Base-by-base conservation (phyloP, 176 grass and related monocot species). In the Ananas comosus region DNA sequence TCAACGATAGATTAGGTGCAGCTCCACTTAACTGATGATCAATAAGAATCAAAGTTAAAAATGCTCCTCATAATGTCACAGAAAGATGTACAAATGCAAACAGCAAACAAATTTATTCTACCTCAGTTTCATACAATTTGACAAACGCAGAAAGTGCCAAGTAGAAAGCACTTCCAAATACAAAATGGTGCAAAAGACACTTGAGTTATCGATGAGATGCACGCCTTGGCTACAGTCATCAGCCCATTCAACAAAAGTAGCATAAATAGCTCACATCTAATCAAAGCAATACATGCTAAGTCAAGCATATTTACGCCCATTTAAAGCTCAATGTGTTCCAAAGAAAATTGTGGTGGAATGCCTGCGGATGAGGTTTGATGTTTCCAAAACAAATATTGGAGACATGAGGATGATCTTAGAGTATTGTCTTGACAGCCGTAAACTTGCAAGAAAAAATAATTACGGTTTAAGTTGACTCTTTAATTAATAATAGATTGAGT, bases 1-100 rank as follows among this genome's bases (percentile, higher is more conserved):
- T 96, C 57, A 96, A 51, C 13, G 92, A 96, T 84, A 83, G 88
- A 81, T 86, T 80, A 12, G 83, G 83, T 4, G 86, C 80, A 75
- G 86, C 88, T 63, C 78, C 83, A 83, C 86, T 87, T 80, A 91
- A 63, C 92, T 96, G 73, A 69, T 70, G 68, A 79, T 75, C 73
- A 70, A 27, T 51, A 51, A 54, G 65, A 78, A 64, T 54, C 24
- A 80, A 28, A 53, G 14, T 84, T n/a, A 92, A 21, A 47, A 53
- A 42, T 53, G 27, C 64, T 51, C 19, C 25, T 50, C 17, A 51
- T 13, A 64, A 7, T 42, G 33, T 42, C 33, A 42, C 33, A 42
- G 33, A 42, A 42, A 25, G 64, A 11, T 23, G 28, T 49, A 53
- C 13, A 70, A 53, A 52, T 53, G 22, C 11, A 53, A 53, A 70